Base-by-base conservation (phyloP, 495 filamentous ascomycete species). In the Aspergillus incahuasiensis region DNA sequence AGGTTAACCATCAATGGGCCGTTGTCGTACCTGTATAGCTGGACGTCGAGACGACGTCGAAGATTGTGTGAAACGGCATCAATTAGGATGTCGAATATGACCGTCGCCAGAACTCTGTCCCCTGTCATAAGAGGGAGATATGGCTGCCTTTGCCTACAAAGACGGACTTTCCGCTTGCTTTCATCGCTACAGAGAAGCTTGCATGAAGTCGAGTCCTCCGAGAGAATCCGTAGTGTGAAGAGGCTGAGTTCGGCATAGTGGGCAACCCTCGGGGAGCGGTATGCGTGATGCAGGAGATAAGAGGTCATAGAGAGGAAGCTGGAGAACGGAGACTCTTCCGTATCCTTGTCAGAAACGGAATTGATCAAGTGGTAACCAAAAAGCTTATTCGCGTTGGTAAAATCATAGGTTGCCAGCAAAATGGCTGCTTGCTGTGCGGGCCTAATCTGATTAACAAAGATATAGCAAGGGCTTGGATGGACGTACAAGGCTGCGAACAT, bases 1-100 rank as follows among this genome's bases (percentile, higher is more conserved):
- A 18, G 21, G 12, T 44, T 35, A 22, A 34, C 43, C 32, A 16
- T 35, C 55, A n/a, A 51, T n/a, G n/a, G n/a, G n/a, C n/a, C n/a
- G n/a, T n/a, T n/a, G 62, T 55, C 57, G 15, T 68, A 83, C 58
- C 84, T 88, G 70, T 97, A 97, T 19, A 97, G 79, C 35, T 87
- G 83, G 40, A 89, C 85, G 70, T 97, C 92, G 6, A 98, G 78
- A 19, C 85, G 83, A 28, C 90, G 83, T 22, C 90, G 85, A 9
- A 97, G 79, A 71, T 98, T 98, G 73, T 98, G 94, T 52, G 91
- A 95, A 64, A 97, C 86, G 12, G 88, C 89, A 65, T 96, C 94
- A 39, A 94, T 78, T 72, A 95, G 81, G 16, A 89, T 82, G 63
- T 97, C 95, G 49, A 98, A 74, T 32, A 97, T 82, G 16, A 84